Evolutionary conservation across 495 filamentous ascomycete species (phyloP), one percentile per base, ranked within the genome.

Genomic region (Poronia punctata): DNA sequence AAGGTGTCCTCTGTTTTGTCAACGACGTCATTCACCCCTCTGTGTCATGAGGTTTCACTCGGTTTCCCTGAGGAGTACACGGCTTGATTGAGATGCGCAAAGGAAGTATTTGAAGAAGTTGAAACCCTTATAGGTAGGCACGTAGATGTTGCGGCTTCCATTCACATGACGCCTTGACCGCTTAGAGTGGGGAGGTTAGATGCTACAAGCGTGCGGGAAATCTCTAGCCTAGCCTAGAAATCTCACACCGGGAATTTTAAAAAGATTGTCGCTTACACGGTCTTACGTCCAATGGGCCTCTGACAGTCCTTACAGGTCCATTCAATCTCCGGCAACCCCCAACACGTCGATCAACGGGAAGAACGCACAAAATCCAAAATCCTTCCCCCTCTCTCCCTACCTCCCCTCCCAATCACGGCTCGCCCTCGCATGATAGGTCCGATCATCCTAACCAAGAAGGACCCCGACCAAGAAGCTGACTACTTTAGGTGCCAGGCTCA

Each of bases 211-310:
- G 12, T 46, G 43, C 50, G 46, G 49, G 43, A 46, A 47, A n/a
- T n/a, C n/a, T n/a, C n/a, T n/a, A n/a, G n/a, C n/a, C n/a, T n/a
- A n/a, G n/a, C n/a, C n/a, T n/a, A n/a, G n/a, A n/a, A 49, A 36
- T 58, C 55, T 58, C 49, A 58, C 54, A 57, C 55, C 52, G 52
- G n/a, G 46, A 25, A 50, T 42, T 43, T 53, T 51, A 44, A 52
- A 52, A 49, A 46, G 48, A 48, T 9, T 36, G 46, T 51, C 52
- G 53, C 48, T 50, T 55, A 52, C 46, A 41, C 34, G 41, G 29
- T 27, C 16, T 12, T 28, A 27, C 36, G 31, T 38, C 54, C 51
- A 58, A 58, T 58, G 38, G 48, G 37, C 43, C 40, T 7, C 12
- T 12, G 10, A 24, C 25, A 16, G 15, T 38, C 18, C 24, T n/a